Conservation (phyloP, 371 early-diverging fungal species). For the Funneliformis caledonium region DNA sequence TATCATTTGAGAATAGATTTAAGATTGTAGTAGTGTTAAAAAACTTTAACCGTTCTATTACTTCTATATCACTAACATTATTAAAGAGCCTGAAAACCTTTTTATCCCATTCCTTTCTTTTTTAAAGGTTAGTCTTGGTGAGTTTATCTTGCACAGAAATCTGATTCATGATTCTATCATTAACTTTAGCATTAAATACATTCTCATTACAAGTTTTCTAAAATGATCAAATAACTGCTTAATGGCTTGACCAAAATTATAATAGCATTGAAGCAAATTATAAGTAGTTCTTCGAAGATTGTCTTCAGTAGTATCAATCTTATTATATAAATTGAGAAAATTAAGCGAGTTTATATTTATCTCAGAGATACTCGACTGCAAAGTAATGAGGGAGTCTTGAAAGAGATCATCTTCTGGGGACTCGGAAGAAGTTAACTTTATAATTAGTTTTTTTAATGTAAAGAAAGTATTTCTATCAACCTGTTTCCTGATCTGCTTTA, state of each 20-base stretch:
- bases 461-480: no score
- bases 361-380: no score
- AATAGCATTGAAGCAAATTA: no score
- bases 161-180: constrained; percentile 1
- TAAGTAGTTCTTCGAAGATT: constrained; percentile 25
- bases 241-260: constrained; percentile 1
- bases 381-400: background rate
- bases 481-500: no score
- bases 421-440: no score
- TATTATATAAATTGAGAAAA: constrained; percentile 22
- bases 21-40: no score
- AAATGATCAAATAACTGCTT: constrained; percentile 21
- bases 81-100: constrained; percentile 4
- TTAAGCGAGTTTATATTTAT: background rate
- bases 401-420: no score
- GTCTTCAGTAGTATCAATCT: background rate
- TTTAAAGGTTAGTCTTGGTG: no score
- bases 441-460: no score
- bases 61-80: background rate
- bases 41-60: no score
- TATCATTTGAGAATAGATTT: no score
- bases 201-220: constrained; percentile 14
- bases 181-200: constrained; percentile 3
- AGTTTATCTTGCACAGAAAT: no score
- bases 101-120: constrained; percentile 9